These are phyloP conservation scores for Lagenidium sp. DNA, from an alignment of 352 stramenopile species.

Conservation along the genomic window DNA sequence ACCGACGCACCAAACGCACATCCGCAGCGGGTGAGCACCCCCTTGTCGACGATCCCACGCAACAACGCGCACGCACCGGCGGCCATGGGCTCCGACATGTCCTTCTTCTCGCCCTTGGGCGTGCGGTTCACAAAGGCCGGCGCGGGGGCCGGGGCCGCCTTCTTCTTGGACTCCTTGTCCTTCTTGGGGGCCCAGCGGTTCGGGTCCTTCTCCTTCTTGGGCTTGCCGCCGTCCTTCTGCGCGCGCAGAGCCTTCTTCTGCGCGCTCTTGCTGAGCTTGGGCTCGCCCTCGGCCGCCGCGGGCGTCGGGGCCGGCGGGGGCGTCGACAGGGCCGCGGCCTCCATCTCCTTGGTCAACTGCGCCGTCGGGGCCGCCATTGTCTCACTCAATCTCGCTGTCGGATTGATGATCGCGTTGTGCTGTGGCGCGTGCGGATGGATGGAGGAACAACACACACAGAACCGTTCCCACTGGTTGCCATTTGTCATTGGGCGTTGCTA, in stretches of 20 bases:
- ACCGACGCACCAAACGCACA: no score
- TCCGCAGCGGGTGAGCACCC: background rate
- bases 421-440: no score
- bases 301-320: constrained; percentile 4
- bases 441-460: no score
- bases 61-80: background rate
- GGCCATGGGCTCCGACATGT: constrained; percentile 86
- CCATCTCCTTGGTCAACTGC: constrained; percentile 7
- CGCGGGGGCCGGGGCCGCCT: constrained; percentile 37
- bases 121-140: constrained; percentile 89
- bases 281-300: constrained; percentile 14
- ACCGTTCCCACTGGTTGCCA: no score
- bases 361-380: constrained; percentile 9
- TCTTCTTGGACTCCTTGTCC: constrained; percentile 82
- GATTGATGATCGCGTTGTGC: no score
- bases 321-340: constrained; percentile 4
- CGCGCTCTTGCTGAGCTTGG: constrained; percentile 93
- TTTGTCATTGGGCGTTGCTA: no score
- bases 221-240: constrained; percentile 78
- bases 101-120: constrained; percentile 93
- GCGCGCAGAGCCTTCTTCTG: constrained; percentile 90
- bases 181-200: constrained; percentile 85
- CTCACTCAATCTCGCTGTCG: constrained; percentile 5
- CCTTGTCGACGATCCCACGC: background rate
- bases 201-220: constrained; percentile 95